These are phyloP conservation scores for Crithidia acanthocephali DNA, from an alignment of 208 protist species.

Conservation along the genomic window DNA sequence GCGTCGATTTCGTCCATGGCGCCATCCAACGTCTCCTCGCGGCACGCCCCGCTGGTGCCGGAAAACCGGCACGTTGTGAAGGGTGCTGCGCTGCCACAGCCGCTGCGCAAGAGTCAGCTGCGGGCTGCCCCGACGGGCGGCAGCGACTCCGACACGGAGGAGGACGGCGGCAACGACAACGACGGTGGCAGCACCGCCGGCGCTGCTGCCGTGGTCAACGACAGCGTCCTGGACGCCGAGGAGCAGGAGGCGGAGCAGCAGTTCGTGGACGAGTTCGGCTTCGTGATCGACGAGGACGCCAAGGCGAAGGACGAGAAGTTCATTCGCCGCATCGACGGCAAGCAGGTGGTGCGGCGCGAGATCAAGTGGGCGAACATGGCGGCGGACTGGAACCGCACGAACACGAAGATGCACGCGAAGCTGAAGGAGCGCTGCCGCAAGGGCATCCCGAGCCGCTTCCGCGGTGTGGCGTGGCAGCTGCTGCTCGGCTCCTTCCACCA, in stretches of 20 bases:
- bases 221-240: constrained; percentile 28
- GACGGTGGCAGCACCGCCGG: constrained; percentile 8
- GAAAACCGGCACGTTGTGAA: constrained; percentile 26
- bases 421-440: constrained; percentile 92
- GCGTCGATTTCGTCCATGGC: neutral
- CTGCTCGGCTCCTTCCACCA: constrained; percentile 75
- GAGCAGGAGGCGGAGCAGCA: constrained; percentile 64
- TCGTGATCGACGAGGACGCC: constrained; percentile 77
- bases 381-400: constrained; percentile 78
- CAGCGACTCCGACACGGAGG: constrained; percentile 62
- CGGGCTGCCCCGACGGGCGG: constrained; percentile 44
- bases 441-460: constrained; percentile 84
- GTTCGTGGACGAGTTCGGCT: constrained; percentile 93
- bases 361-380: constrained; percentile 93
- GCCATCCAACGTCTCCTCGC: constrained; percentile 2
- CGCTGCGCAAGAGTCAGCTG: constrained; percentile 45
- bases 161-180: constrained; percentile 15
- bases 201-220: neutral
- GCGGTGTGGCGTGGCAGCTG: constrained; percentile 89
- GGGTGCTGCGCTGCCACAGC: constrained; percentile 30
- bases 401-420: constrained; percentile 73
- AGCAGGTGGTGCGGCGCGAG: constrained; percentile 74
- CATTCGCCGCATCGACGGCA: constrained; percentile 70
- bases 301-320: constrained; percentile 66
- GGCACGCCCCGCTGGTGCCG: constrained; percentile 19